Evolutionary conservation across 164 flowering plant species (phyloP), one percentile per base, ranked within the genome.

Genomic region (Annona cherimola): DNA sequence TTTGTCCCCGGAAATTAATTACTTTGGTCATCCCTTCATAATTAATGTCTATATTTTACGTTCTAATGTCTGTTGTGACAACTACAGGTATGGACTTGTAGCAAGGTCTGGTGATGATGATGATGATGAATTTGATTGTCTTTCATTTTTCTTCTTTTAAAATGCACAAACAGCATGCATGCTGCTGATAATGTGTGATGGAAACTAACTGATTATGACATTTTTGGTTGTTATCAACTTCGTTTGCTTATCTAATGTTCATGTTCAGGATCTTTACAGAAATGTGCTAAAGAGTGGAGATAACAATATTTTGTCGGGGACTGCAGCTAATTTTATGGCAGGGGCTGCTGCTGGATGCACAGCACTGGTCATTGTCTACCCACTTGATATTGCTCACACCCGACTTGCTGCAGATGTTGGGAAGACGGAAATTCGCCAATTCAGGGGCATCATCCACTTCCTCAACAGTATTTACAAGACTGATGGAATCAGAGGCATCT

Each of bases 321-420:
- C 89, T 59, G 74, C 87, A 41, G 85, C 92, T 44, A 95, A 95
- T 75, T 91, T 95, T 77, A 60, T 85, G 50, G 97, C 99, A 3
- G 99, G 99, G 20, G 86, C 97, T 66, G 91, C 88, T 66, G 99
- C 99, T 62, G 98, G 99, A 45, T 95, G 99, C 74, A 88, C 99
- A 39, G 84, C 98, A n/a, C 76, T 95, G 71, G 70, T 95, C 63
- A 72, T 93, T 65, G 84, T 91, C 74, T 95, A 95, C 79, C 99
- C 99, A 2, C 95, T 95, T 42, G 99, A 93, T 70, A 95, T 95
- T 72, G 96, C 99, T 20, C 99, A 95, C 79, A 93, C 99, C 1
- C 93, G 99, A 70, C 91, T 95, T 7, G 98, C 99, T 46, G 98
- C 97, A 9, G 99, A 95, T 69, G 68, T 95, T 63, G 98, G 99